phyloP scores from a whole-genome alignment of 2,329 filamentous ascomycete genomes.

The Chaetomiaceae sp. region DNA sequence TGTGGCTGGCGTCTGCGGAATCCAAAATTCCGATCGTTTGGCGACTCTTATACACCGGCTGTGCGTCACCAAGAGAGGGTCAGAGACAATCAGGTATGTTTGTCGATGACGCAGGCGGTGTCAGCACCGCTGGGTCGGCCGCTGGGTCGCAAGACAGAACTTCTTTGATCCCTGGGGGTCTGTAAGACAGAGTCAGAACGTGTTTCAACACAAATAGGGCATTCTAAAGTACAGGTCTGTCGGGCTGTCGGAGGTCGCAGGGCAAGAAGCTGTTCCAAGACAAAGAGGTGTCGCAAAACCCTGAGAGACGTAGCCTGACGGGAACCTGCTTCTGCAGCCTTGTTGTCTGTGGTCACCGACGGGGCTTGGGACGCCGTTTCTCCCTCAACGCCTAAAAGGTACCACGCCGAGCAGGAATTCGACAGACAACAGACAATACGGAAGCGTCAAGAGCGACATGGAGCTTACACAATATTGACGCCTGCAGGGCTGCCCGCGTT shows the following conservation, averaged over 20 bases:
- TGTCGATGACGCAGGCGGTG: background rate
- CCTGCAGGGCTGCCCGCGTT: no score
- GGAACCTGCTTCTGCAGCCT: conserved; percentile 12
- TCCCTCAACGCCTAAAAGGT: no score
- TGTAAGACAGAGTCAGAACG: conserved; percentile 7
- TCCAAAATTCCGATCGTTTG: background rate
- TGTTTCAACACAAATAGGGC: conserved; percentile 6
- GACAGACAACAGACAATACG: background rate
- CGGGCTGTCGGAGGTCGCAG: conserved; percentile 15
- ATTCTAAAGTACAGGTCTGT: background rate
- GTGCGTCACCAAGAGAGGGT: no score
- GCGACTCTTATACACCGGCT: background rate
- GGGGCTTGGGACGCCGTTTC: no score
- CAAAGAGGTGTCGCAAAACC: conserved; percentile 17
- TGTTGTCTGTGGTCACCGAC: background rate
- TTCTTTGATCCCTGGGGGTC: background rate
- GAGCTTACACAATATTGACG: background rate
- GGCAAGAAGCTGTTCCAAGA: conserved; percentile 7
- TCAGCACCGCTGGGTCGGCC: background rate
- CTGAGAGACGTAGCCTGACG: conserved; percentile 16
- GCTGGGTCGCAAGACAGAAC: background rate
- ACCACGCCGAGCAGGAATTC: no score
- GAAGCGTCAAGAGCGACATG: background rate
- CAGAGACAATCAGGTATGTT: background rate
- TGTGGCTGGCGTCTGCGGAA: background rate